Base-by-base conservation (phyloP, 345 rosid species). In the Ricinus communis region DNA sequence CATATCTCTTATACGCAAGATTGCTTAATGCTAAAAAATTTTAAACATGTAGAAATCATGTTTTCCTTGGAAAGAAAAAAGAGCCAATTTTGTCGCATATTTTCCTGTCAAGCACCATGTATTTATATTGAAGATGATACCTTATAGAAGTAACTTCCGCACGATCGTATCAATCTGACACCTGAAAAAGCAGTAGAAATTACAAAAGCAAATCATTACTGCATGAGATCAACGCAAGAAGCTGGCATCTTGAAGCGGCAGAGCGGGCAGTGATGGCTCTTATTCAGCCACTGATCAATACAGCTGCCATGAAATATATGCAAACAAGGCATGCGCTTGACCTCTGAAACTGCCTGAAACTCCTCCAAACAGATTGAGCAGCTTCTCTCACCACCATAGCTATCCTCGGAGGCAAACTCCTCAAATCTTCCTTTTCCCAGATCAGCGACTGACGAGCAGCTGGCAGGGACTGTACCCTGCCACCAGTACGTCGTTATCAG, bases 241-340 rank as follows among this genome's bases (percentile, higher is more conserved):
- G 55, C 68, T 2, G 71, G 76, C 71, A 73, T 27, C 46, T 22
- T 21, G 14, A 58, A 68, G 57, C 73, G 62, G 69, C 78, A 60
- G 10, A 68, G 62, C 0, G 73, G 73, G 13, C 73, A 60, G 8
- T 33, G 21, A 54, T 74, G 78, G 54, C 54, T 74, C 51, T 19
- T 22, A 18, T 38, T 58, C 40, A 74, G 43, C 76, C 76, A 64
- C 30, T 40, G 49, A 33, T 27, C 56, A 24, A 65, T 65, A 27
- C 76, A 73, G 2, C 46, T 27, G 5, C 55, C 22, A 16, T 65
- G 71, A 36, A 64, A 73, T 55, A 65, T 25, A 46, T 73, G 76
- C 18, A 40, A 57, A 56, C 66, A 73, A 13, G 66, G 65, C 72
- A 67, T 58, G 28, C 46, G 36, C 66, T 19, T 28, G 28, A 54